Evolutionary conservation across 108 stramenopile genomes (phyloP), one percentile per base, ranked within the genome.

Genomic region (Conticribra guillardii): DNA sequence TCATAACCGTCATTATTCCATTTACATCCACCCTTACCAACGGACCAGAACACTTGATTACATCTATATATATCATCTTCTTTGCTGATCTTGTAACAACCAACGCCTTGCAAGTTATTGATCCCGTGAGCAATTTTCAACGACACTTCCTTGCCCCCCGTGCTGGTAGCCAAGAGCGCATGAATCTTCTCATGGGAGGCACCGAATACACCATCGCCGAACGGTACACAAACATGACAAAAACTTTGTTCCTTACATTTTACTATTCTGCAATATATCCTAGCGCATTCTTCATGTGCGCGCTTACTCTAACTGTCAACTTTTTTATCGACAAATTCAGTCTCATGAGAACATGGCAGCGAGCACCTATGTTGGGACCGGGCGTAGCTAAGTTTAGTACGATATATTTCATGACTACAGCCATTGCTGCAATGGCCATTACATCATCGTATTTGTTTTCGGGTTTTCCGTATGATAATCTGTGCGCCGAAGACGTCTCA

Each of bases 221-320:
- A 52, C 82, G 90, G 19, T 91, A 89, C 61, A 84, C 83, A 47
- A 84, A 81, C 60, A 72, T 77, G 70, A 69, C 76, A 34, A 84
- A 91, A 69, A 82, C 86, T 29, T 55, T 93, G 27, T 91, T 96
- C 56, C 73, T 96, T 46, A 65, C 77, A 45, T 71, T 93, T 26
- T 93, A 85, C 83, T 93, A 93, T 71, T 90, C 82, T 55, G 65
- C 91, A 19, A 85, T 93, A 24, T 96, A 82, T 65, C 95, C 92
- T 7, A 78, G 71, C 16, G 75, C 85, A 30, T 88, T 90, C 30
- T 88, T 93, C 76, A 60, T 92, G 23, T 88, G 89, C 50, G 79
- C 90, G 7, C 69, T 89, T 30, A 67, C 85, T 41, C 73, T 96
- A n/a, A 60, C 78, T 48, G 57, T 93, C 54, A 90, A 79, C 44